Base-by-base conservation (phyloP, 2,329 filamentous ascomycete genomes). In the Dothideomycetes sp. region DNA sequence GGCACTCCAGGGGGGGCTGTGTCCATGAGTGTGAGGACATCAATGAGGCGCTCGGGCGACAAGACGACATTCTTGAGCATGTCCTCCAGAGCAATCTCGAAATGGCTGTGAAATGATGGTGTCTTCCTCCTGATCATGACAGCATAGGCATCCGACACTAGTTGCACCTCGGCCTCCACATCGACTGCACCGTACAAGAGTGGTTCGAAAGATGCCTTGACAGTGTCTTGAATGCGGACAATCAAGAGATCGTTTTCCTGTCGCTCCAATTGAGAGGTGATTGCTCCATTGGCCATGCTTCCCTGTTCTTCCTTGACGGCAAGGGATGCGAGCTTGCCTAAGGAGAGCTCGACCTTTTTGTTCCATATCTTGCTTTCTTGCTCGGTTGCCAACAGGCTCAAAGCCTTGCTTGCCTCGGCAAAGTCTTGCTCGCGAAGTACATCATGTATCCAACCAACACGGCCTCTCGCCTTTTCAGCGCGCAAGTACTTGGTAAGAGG, bases 391-490 rank as follows among this genome's bases (percentile, higher is more conserved):
- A 88, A 69, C 5, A 75, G 66, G 32, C 83, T 66, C 34, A 98
- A 70, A 1, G 79, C 81, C 31, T 76, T 65, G 4, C 81, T 79
- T 9, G 89, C 88, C 41, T 76, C 73, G 10, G 75, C 68, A 46
- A 86, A 86, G 51, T 94, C 78, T 43, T 78, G 71, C 55, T 91
- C 84, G 17, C 75, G 72, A 44, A 79, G 70, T 5, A 96, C 73
- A 55, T 96, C 88, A 56, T 98, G 93, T 63, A 98, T 94, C 91
- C 91, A 98, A 36, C 81, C 79, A 33, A 98, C 70, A 51, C 85
- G 85, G 19, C 81, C 79, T 45, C 86, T 77, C 45, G 79, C 72
- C 0, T 78, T 73, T 47, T 79, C 75, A 40, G 75, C 79, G 31
- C 84, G 77, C 35, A 98, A 69, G 52, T 87, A 98, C 37, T 71